Evolutionary conservation across 306 rosid genomes (phyloP).

Genomic region (Glycine latifolia): DNA sequence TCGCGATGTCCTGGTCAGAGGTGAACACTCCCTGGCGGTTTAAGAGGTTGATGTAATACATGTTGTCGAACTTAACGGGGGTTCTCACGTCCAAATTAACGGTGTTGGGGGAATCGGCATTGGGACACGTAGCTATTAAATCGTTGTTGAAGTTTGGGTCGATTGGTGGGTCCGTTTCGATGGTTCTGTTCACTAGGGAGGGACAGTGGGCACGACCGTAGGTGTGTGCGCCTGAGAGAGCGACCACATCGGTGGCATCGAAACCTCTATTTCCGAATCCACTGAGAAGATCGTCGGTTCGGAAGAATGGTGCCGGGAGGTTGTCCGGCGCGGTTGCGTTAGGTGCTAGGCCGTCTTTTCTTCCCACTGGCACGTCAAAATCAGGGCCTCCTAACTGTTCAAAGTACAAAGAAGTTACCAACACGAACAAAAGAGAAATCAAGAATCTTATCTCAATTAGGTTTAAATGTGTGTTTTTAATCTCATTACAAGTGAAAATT

Average conservation of each 20-base stretch:
- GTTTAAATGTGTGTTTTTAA: no score
- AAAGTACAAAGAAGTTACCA: no score
- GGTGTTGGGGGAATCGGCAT: constrained; percentile 1
- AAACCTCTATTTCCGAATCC: constrained; percentile 15
- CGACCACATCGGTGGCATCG: constrained; percentile 58
- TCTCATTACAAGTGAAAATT: no score
- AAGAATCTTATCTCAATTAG: no score
- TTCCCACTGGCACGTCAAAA: constrained; percentile 67
- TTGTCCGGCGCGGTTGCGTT: constrained; percentile 24
- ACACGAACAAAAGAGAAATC: no score
- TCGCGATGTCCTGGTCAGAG: constrained; percentile 66
- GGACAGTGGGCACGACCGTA: constrained; percentile 55
- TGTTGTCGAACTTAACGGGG: constrained; percentile 59
- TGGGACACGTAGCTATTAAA: constrained; percentile 44
- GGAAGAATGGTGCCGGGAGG: constrained; percentile 52
- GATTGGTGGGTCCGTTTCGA: constrained; percentile 38
- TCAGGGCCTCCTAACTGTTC: constrained; percentile 66
- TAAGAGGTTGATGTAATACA: constrained; percentile 66
- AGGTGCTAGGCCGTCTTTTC: constrained; percentile 54
- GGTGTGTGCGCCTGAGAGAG: constrained; percentile 74
- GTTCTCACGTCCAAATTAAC: constrained; percentile 51
- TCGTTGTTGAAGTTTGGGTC: constrained; percentile 46
- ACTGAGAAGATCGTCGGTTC: constrained; percentile 27
- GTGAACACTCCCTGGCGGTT: constrained; percentile 62
- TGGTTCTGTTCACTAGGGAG: constrained; percentile 49